Percentiles rank a stretch among this genome's conserved stretches.
Conservation (phyloP, 1,284 basidiomycete species). For the Rugosomyces carneus region DNA sequence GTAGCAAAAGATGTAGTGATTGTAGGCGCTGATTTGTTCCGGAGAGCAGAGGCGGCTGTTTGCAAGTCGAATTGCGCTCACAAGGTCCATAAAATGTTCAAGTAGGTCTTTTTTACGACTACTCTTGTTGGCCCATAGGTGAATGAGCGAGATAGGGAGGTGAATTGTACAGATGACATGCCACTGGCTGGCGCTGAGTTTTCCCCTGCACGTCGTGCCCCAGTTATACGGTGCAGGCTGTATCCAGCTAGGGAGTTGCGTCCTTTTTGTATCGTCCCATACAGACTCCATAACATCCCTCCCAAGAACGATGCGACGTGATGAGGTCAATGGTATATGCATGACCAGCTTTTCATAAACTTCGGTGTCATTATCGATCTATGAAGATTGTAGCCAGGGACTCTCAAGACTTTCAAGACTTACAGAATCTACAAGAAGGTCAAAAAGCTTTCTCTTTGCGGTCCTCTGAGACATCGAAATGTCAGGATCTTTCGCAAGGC, state of each 20-base stretch:
- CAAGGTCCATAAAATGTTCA: conserved; percentile 18
- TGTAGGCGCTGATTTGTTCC: conserved; percentile 8
- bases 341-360: no score
- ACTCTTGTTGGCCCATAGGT: conserved; percentile 14
- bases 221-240: conserved; percentile 23
- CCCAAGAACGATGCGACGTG: conserved; percentile 14
- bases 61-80: conserved; percentile 12
- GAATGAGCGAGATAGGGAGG: conserved; percentile 25
- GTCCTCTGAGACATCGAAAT: no score
- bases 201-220: conserved; percentile 22
- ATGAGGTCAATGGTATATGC: no score
- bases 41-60: conserved; percentile 6
- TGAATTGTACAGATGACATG: conserved; percentile 24
- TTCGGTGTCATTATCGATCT: no score
- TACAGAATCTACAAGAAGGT: no score
- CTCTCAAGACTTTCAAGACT: no score
- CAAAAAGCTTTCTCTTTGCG: no score
- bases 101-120: conserved; percentile 14
- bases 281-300: conserved; percentile 18
- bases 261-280: conserved; percentile 22
- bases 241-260: conserved; percentile 25
- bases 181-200: conserved; percentile 30
- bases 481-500: no score
- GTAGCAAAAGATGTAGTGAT: conserved; percentile 8
- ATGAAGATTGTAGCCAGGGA: no score